These are phyloP conservation scores for Aspergillus sp. DNA, from an alignment of 2,329 filamentous ascomycete genomes.

Conservation along the genomic window DNA sequence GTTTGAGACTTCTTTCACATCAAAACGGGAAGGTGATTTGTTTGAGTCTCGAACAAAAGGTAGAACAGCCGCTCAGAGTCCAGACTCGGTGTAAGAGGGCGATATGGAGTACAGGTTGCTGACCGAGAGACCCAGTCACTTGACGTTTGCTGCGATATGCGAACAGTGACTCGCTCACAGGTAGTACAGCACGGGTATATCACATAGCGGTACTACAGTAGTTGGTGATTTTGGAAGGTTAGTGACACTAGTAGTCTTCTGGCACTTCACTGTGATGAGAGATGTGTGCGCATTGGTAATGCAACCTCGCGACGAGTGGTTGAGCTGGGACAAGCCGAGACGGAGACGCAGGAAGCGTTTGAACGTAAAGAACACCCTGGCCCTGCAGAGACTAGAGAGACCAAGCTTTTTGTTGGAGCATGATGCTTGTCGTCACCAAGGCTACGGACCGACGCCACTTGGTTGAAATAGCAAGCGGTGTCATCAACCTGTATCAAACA, in stretches of 20 bases:
- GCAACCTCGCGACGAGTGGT: not conserved
- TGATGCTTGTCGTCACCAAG: constrained; percentile 2
- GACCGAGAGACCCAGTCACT: not conserved
- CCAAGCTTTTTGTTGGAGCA: constrained; percentile 2
- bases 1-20: not conserved
- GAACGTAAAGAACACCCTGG: not conserved
- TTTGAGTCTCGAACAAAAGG: not conserved
- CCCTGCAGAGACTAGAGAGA: not conserved
- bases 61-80: not conserved
- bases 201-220: not conserved
- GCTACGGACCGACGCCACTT: not conserved
- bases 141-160: not conserved
- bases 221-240: not conserved
- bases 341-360: not conserved
- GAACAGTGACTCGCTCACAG: not conserved
- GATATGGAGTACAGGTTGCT: not conserved
- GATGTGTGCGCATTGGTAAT: not conserved
- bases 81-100: not conserved
- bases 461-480: not conserved
- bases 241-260: not conserved
- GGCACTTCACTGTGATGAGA: not conserved
- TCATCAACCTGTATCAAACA: not conserved
- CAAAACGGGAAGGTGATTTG: not conserved
- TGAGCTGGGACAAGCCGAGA: not conserved
- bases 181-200: not conserved